Percentiles rank a stretch among this genome's conserved stretches.
These are phyloP conservation scores for Salvia miltiorrhiza DNA, from an alignment of 257 asterid genomes.

Conservation along the genomic window DNA sequence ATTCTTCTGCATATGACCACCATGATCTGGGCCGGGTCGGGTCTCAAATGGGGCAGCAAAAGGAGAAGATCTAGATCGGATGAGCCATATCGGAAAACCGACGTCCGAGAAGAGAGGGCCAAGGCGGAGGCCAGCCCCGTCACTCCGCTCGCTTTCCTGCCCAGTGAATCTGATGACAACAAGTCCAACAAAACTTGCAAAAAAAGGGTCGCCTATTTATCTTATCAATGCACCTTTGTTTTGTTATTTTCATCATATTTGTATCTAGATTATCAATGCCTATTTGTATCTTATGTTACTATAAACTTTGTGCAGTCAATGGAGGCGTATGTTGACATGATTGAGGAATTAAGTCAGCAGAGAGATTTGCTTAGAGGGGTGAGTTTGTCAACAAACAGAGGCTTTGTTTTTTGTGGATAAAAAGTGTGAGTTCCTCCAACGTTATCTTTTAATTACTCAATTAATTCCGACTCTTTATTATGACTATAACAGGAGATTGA, in stretches of 20 bases:
- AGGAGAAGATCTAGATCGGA: constrained; percentile 41
- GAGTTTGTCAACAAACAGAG: neutral
- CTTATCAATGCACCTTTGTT: neutral
- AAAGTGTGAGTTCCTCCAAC: neutral
- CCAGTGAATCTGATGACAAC: constrained; percentile 49
- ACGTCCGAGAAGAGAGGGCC: constrained; percentile 4
- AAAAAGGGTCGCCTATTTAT: constrained; percentile 32
- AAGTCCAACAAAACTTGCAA: constrained; percentile 22
- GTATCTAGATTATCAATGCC: too few relatives aligned
- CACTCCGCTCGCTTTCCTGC: constrained; percentile 55
- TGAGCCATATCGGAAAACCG: neutral
- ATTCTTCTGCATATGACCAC: constrained; percentile 38
- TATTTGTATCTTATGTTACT: too few relatives aligned
- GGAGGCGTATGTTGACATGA: constrained; percentile 27
- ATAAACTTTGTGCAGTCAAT: constrained; percentile 37
- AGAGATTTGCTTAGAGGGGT: constrained; percentile 47
- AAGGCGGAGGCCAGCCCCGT: constrained; percentile 45
- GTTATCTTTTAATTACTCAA: neutral
- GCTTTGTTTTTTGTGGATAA: neutral
- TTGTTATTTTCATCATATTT: too few relatives aligned
- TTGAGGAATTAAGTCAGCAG: constrained; percentile 37
- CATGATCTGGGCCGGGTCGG: neutral
- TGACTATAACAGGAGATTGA: constrained; percentile 39
- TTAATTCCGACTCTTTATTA: neutral
- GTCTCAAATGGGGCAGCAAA: constrained; percentile 32